phyloP scores from a whole-genome alignment of 768 basidiomycete species.

The Leccinum obscurum region DNA sequence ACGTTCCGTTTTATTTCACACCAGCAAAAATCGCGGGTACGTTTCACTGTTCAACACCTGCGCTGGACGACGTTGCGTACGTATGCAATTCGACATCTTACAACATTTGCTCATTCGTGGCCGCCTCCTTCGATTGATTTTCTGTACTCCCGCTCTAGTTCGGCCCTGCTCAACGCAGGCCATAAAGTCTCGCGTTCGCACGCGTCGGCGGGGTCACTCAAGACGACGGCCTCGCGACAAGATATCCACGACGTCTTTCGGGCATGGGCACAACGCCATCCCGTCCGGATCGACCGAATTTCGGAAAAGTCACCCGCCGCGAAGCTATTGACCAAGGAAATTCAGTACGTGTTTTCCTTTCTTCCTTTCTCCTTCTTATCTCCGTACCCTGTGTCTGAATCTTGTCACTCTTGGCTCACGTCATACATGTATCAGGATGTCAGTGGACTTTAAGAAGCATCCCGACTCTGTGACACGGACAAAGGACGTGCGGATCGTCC shows the following conservation, averaged over 20 bases:
- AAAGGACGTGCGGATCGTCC: constrained; percentile 72
- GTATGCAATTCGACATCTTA: constrained; percentile 26
- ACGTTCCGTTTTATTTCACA: constrained; percentile 84
- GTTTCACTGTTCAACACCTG: constrained; percentile 80
- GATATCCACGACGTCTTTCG: constrained; percentile 83
- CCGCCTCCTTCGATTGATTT: neutral
- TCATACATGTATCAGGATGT: constrained; percentile 16
- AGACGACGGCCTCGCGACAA: constrained; percentile 74
- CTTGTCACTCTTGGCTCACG: neutral
- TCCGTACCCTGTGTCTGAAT: too few species aligned
- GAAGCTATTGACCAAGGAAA: constrained; percentile 64
- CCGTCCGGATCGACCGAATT: constrained; percentile 84
- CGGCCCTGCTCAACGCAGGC: constrained; percentile 86
- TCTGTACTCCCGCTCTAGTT: constrained; percentile 45
- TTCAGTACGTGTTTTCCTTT: constrained; percentile 48
- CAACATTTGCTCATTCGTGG: neutral
- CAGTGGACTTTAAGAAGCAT: constrained; percentile 78
- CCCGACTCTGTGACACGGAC: constrained; percentile 60
- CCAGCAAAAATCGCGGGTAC: constrained; percentile 74
- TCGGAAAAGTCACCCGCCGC: constrained; percentile 70
- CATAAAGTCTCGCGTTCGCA: constrained; percentile 89
- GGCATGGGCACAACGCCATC: constrained; percentile 78
- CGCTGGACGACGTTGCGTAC: constrained; percentile 74
- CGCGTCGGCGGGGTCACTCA: constrained; percentile 84
- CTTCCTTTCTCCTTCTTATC: neutral